Conservation (phyloP, 2,329 filamentous ascomycete genomes). For the Penicillium hordei region DNA sequence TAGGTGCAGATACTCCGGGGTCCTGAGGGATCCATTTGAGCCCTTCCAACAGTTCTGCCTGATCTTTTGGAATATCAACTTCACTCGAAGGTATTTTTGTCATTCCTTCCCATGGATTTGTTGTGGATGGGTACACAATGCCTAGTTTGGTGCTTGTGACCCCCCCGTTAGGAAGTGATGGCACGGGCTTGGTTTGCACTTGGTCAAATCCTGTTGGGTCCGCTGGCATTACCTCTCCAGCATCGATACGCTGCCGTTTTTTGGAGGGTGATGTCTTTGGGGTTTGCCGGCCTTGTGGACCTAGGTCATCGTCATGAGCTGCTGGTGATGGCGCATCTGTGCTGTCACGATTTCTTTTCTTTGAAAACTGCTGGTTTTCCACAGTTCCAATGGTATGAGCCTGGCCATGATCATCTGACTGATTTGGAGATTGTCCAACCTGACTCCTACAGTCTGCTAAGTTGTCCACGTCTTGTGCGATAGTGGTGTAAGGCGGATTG, state of each 20-base stretch:
- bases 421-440: neutral
- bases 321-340: neutral
- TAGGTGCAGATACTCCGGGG: conserved; percentile 27
- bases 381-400: neutral
- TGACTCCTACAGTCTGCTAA: neutral
- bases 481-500: neutral
- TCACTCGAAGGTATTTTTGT: conserved; percentile 44
- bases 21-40: conserved; percentile 38
- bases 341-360: conserved; percentile 16
- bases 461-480: neutral
- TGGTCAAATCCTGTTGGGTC: neutral
- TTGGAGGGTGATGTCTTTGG: neutral
- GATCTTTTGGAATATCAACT: conserved; percentile 50
- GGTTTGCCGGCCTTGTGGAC: neutral
- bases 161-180: neutral
- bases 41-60: conserved; percentile 51
- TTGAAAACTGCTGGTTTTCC: neutral
- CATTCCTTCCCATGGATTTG: conserved; percentile 34
- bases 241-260: conserved; percentile 18
- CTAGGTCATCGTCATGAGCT: neutral
- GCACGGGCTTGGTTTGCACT: neutral
- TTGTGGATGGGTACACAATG: neutral
- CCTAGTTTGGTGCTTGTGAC: neutral
- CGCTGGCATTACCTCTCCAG: neutral
- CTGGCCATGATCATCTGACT: neutral